Evolutionary conservation across 345 rosid species (phyloP), one percentile per base, ranked within the genome.

Genomic region (Psidium guajava): DNA sequence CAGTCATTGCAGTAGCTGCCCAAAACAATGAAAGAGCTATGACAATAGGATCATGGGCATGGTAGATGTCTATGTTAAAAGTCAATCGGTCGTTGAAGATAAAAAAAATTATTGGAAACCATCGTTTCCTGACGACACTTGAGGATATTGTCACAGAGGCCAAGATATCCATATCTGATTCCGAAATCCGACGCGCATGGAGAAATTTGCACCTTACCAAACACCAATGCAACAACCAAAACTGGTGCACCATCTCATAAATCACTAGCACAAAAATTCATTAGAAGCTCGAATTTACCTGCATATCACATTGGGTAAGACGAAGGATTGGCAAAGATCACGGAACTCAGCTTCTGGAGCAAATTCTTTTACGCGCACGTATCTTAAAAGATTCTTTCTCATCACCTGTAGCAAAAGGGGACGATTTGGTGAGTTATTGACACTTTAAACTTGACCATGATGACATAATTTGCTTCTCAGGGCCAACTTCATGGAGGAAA

Each of bases 1-100:
- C 97, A 95, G 84, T 95, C 96, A 83, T 96, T 94, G 92, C 99
- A 96, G 89, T 95, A 93, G 91, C 98, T 96, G 95, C 74, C 80
- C 85, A 87, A 89, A 86, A 44, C 27, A 77, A 82, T 0, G 13
- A 82, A 81, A 52, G 55, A 69, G 8, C 24, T 69, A 36, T 69
- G 21, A 69, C 77, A 4, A 64, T 64, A 64, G 75, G 47, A 40
- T 3, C 77, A 69, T 16, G 18, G 77, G 12, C 24, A 69, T 32
- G 75, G 22, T 16, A 64, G 22, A 32, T 32, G 44, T 64, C 42
- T 32, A 64, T 18, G 75, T 10, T 64, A 28, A 64, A 40, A 32
- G 77, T 64, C 1, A 2, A 18, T 18, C 18, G 32, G 44, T 69
- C 24, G 3, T 40, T 36, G 40, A 69, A 40, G 4, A 32, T 10